These are phyloP conservation scores for Curvularia hawaiiensis DNA, from an alignment of 2,329 filamentous ascomycete species.

Conservation along the genomic window DNA sequence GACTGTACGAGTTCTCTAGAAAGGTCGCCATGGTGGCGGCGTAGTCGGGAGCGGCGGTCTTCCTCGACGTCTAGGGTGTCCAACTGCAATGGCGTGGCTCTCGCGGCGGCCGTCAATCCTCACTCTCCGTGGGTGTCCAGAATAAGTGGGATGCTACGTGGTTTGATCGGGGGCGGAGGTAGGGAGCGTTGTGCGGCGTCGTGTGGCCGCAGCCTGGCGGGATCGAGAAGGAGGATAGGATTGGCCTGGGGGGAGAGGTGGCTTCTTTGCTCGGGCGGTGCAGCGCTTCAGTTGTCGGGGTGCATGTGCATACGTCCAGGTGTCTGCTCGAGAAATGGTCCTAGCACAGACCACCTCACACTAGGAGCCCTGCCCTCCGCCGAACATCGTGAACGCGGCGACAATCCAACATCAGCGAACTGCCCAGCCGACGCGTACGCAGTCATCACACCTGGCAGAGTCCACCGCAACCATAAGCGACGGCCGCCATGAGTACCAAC, in stretches of 20 bases:
- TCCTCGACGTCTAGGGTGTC: conserved; percentile 11
- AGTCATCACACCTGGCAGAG: conserved; percentile 5
- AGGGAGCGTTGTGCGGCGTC: conserved; percentile 14
- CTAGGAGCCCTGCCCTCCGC: conserved; percentile 30
- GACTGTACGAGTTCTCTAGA: conserved; percentile 91
- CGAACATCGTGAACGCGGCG: conserved; percentile 29
- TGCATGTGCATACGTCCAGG: conserved; percentile 33
- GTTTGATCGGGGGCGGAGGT: conserved; percentile 27
- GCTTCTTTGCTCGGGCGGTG: conserved; percentile 23
- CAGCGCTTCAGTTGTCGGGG: conserved; percentile 34
- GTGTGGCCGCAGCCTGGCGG: conserved; percentile 21
- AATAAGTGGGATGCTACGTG: conserved; percentile 46
- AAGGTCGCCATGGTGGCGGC: conserved; percentile 82
- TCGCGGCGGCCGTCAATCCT: conserved; percentile 40
- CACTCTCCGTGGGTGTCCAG: conserved; percentile 36
- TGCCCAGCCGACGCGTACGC: conserved; percentile 9
- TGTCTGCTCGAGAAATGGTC: conserved; percentile 46
- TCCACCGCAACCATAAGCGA: background rate
- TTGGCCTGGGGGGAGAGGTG: conserved; percentile 26
- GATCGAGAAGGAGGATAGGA: conserved; percentile 14
- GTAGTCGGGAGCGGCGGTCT: conserved; percentile 9
- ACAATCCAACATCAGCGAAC: conserved; percentile 11
- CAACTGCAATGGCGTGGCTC: conserved; percentile 33
- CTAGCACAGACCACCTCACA: conserved; percentile 28
- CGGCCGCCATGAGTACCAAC: conserved; percentile 66